Conservation (phyloP, 2,329 filamentous ascomycete species). For the Parascedosporium putredinis region DNA sequence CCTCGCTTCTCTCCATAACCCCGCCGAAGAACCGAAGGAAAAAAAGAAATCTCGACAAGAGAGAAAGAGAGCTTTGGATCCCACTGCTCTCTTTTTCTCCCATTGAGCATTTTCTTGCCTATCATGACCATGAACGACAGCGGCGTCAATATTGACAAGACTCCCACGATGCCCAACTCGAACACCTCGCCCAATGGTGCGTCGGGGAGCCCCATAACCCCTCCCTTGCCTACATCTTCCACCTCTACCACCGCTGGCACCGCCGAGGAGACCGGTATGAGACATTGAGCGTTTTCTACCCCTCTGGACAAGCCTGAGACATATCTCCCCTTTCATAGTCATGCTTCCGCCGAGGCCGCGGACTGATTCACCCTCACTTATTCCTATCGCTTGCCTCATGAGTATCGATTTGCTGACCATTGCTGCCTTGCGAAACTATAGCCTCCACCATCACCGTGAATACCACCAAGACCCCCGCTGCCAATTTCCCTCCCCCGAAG, state of each 20-base stretch:
- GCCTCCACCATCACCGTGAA: constrained; percentile 43
- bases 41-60: background rate
- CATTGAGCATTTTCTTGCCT: background rate
- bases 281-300: constrained; percentile 9
- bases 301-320: constrained; percentile 5
- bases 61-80: background rate
- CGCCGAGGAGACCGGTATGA: constrained; percentile 9
- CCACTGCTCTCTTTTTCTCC: background rate
- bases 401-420: background rate
- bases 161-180: constrained; percentile 7
- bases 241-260: constrained; percentile 7
- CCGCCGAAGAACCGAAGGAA: background rate
- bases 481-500: constrained; percentile 69
- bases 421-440: constrained; percentile 13
- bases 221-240: constrained; percentile 3
- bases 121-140: constrained; percentile 10
- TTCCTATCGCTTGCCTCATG: background rate
- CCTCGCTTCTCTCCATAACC: background rate
- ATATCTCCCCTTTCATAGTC: background rate
- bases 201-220: constrained; percentile 9
- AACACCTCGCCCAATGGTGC: constrained; percentile 8
- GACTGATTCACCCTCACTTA: background rate
- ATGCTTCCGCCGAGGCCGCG: background rate
- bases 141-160: constrained; percentile 8
- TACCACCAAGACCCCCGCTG: constrained; percentile 25